These are phyloP conservation scores for Brettanomyces anomalus DNA, from an alignment of 805 yeast genomes.

Conservation along the genomic window DNA sequence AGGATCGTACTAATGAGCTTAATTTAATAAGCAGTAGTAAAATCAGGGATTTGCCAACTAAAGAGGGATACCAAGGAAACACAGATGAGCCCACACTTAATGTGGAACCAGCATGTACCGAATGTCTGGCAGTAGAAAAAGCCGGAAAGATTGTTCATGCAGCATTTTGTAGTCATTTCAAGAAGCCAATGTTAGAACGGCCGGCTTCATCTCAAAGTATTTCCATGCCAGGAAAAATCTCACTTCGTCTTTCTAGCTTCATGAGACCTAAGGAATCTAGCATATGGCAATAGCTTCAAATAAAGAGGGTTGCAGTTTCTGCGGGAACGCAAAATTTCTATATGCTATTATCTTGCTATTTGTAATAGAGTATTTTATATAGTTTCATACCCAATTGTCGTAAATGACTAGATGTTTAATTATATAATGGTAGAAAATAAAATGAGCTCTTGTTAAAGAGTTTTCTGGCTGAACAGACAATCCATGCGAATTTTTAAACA, in stretches of 20 bases:
- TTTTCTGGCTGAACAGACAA: no score
- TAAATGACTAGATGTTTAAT: no score
- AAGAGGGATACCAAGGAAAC: background rate
- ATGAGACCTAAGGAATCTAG: conserved; percentile 12
- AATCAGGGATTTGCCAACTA: background rate
- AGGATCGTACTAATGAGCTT: background rate
- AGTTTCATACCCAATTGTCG: no score
- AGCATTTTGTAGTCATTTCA: conserved; percentile 1
- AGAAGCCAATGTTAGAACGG: background rate
- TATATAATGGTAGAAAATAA: no score
- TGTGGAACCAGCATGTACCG: background rate
- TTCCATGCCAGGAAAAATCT: conserved; percentile 19
- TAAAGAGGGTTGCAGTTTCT: background rate
- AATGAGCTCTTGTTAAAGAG: no score
- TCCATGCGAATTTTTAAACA: no score
- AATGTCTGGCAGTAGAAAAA: background rate
- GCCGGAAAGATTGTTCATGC: background rate
- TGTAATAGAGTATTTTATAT: no score
- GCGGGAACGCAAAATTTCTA: background rate
- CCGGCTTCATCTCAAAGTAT: conserved; percentile 17
- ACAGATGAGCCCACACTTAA: background rate
- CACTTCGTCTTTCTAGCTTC: conserved; percentile 18
- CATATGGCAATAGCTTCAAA: conserved; percentile 3
- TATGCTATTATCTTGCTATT: background rate
- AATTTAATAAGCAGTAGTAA: background rate